Evolutionary conservation across 768 basidiomycete species (phyloP).

Genomic region (Lactarius sanguifluus): DNA sequence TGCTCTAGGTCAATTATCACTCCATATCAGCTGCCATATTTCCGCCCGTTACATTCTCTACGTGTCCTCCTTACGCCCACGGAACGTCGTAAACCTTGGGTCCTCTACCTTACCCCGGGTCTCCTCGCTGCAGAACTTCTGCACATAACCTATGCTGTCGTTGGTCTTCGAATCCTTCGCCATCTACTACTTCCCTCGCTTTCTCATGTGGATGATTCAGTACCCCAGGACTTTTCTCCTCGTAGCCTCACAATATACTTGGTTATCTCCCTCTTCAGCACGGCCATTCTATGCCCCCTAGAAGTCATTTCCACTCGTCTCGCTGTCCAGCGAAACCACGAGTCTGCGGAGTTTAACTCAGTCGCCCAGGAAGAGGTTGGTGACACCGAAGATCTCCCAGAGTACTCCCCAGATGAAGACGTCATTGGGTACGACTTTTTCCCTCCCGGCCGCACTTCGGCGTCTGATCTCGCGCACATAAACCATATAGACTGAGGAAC

Average conservation of each 20-base stretch:
- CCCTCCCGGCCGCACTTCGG: background rate
- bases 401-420: constrained; percentile 73
- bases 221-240: constrained; percentile 46
- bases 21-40: constrained; percentile 70
- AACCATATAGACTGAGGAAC: constrained; percentile 44
- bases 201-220: constrained; percentile 36
- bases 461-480: constrained; percentile 10
- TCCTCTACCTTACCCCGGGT: constrained; percentile 77
- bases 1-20: constrained; percentile 72
- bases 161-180: constrained; percentile 45
- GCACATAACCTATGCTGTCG: constrained; percentile 47
- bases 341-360: constrained; percentile 70
- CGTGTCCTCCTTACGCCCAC: constrained; percentile 78
- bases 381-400: constrained; percentile 55
- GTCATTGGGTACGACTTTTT: constrained; percentile 68
- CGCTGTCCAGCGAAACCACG: constrained; percentile 83
- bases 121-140: constrained; percentile 46
- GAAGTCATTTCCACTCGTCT: constrained; percentile 79
- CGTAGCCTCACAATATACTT: constrained; percentile 57
- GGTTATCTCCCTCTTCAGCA: constrained; percentile 54
- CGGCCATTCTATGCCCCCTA: constrained; percentile 63
- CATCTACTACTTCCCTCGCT: constrained; percentile 60
- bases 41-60: constrained; percentile 55
- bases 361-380: constrained; percentile 72
- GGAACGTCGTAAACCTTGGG: constrained; percentile 76